A percentile compares a stretch with the other conserved stretches of the same genome.
Conservation (phyloP, 179 eudicot species). For the Pouteria campechiana region DNA sequence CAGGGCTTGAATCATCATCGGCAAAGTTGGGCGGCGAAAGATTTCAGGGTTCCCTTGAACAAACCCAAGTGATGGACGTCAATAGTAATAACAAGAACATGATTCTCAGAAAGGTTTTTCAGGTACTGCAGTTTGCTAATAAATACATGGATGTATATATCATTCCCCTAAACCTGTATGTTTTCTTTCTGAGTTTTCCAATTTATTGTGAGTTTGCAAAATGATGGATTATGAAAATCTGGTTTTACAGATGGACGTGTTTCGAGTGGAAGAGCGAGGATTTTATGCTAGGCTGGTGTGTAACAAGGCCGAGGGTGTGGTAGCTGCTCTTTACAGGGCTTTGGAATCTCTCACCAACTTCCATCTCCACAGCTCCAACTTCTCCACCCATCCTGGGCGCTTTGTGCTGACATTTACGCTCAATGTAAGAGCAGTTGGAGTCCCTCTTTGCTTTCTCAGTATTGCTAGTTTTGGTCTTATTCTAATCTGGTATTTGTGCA, state of each 20-base stretch:
- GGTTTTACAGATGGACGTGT: conserved; percentile 44
- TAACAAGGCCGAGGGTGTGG: conserved; percentile 63
- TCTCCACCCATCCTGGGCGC: conserved; percentile 28
- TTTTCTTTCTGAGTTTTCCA: no score
- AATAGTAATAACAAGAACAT: conserved; percentile 30
- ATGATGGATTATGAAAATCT: not conserved
- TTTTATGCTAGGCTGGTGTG: conserved; percentile 44
- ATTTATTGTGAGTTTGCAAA: no score
- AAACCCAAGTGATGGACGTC: conserved; percentile 7
- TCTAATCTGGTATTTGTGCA: not conserved
- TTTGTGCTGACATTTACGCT: conserved; percentile 49
- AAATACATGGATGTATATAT: no score
- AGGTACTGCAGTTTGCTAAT: not conserved
- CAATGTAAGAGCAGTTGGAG: conserved; percentile 22
- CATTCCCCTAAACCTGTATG: no score
- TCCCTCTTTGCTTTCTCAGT: not conserved
- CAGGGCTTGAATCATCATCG: conserved; percentile 40
- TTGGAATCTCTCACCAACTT: conserved; percentile 47
- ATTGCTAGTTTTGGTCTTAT: not conserved
- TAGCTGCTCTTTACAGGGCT: conserved; percentile 43
- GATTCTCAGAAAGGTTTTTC: conserved; percentile 42
- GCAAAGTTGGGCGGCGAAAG: conserved; percentile 14
- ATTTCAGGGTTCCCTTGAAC: conserved; percentile 8
- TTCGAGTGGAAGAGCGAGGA: conserved; percentile 58
- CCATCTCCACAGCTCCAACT: conserved; percentile 43